Conservation (phyloP, 2,329 filamentous ascomycete species). For the Nakataea oryzae region DNA sequence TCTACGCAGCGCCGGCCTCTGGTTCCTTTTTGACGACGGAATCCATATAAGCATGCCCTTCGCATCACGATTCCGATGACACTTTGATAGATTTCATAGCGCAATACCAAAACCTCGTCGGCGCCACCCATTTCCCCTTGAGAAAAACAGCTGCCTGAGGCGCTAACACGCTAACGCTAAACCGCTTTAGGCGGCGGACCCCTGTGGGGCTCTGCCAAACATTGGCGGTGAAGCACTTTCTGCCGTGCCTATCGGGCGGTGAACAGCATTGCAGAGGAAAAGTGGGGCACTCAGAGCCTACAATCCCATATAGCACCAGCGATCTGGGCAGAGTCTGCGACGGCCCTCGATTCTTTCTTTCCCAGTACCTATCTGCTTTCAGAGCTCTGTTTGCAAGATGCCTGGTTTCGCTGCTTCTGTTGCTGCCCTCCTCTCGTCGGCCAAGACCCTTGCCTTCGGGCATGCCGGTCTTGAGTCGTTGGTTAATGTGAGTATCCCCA, state of each 20-base stretch:
- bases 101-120: neutral
- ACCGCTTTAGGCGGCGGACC: too few relatives aligned
- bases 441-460: neutral
- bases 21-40: neutral
- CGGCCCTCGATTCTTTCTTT: neutral
- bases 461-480: neutral
- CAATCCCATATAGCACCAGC: neutral
- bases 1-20: neutral
- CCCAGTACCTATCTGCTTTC: neutral
- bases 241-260: too few relatives aligned
- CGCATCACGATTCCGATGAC: neutral
- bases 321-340: neutral
- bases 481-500: neutral
- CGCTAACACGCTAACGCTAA: too few relatives aligned
- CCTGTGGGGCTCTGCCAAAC: too few relatives aligned
- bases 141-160: too few relatives aligned
- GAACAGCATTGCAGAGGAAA: neutral
- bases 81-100: neutral
- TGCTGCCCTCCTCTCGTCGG: neutral
- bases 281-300: neutral
- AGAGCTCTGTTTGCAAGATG: neutral
- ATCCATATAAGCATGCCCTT: neutral
- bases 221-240: too few relatives aligned
- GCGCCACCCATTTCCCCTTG: neutral
- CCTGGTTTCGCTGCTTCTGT: neutral